Percentiles rank a stretch among this genome's conserved stretches.
Conservation (phyloP, 768 basidiomycete genomes). For the Calocybe indica region DNA sequence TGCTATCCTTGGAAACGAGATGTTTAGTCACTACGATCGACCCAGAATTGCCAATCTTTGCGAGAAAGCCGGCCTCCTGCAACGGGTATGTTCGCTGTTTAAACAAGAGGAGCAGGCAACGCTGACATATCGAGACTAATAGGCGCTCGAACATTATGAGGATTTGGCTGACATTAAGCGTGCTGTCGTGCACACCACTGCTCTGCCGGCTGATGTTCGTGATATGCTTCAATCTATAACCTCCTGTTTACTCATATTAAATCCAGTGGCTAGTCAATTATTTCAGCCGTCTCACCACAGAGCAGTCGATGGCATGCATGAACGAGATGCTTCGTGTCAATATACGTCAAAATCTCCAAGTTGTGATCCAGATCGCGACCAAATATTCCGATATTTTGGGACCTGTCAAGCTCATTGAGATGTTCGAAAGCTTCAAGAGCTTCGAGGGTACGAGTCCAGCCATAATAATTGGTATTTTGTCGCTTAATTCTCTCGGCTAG, state of each 20-base stretch:
- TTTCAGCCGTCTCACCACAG: slow-evolving; percentile 94
- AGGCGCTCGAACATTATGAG: slow-evolving; percentile 98
- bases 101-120: slow-evolving; percentile 5
- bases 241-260: slow-evolving; percentile 3
- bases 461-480: not conserved
- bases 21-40: slow-evolving; percentile 96
- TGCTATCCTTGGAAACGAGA: slow-evolving; percentile 97
- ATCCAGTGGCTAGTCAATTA: slow-evolving; percentile 91
- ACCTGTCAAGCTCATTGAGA: slow-evolving; percentile 94
- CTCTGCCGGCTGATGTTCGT: slow-evolving; percentile 77
- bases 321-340: slow-evolving; percentile 97
- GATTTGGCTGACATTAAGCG: slow-evolving; percentile 99
- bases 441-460: slow-evolving; percentile 66
- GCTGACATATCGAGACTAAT: slow-evolving; percentile 1
- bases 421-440: slow-evolving; percentile 97
- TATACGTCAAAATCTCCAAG: slow-evolving; percentile 95
- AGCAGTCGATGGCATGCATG: slow-evolving; percentile 93
- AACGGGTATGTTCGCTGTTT: slow-evolving; percentile 59
- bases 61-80: slow-evolving; percentile 95
- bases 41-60: slow-evolving; percentile 97
- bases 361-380: slow-evolving; percentile 95
- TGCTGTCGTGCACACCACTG: slow-evolving; percentile 86
- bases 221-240: not conserved
- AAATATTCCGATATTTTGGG: slow-evolving; percentile 99
- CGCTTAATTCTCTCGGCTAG: slow-evolving; percentile 24